phyloP scores from a whole-genome alignment of 495 filamentous ascomycete species.

The Aspergillus hancockii region DNA sequence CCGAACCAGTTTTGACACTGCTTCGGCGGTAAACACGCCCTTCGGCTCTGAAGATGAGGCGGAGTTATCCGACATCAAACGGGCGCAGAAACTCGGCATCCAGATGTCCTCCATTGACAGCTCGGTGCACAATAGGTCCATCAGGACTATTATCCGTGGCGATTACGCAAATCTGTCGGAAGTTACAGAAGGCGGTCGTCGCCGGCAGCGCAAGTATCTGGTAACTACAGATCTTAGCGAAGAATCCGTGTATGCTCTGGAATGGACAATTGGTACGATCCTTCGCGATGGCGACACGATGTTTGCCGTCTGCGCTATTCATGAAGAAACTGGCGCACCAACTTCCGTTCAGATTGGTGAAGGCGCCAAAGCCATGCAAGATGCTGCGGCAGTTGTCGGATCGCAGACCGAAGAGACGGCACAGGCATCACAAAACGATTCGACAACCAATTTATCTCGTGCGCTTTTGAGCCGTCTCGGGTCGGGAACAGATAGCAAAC shows the following conservation, averaged over 20 bases:
- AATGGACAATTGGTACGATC: constrained; percentile 97
- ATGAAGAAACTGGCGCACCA: constrained; percentile 64
- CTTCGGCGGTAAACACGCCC: constrained; percentile 72
- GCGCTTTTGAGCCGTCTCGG: constrained; percentile 37
- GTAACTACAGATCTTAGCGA: constrained; percentile 91
- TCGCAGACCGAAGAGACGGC: constrained; percentile 50
- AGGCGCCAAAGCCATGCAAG: constrained; percentile 67
- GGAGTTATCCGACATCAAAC: constrained; percentile 78
- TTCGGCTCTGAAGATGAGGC: constrained; percentile 84
- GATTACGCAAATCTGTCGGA: constrained; percentile 73
- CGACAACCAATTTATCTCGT: constrained; percentile 29
- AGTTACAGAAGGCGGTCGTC: constrained; percentile 70
- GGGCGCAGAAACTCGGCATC: constrained; percentile 81
- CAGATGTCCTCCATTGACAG: constrained; percentile 73
- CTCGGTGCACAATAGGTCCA: constrained; percentile 74
- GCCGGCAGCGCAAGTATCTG: constrained; percentile 81
- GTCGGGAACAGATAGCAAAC: constrained; percentile 42
- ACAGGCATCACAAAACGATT: constrained; percentile 28
- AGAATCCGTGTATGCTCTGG: constrained; percentile 89
- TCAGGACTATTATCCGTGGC: constrained; percentile 87
- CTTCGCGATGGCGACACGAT: constrained; percentile 92
- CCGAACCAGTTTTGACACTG: constrained; percentile 73
- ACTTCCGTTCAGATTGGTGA: constrained; percentile 54
- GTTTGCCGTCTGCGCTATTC: constrained; percentile 85
- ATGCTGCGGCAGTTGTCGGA: constrained; percentile 61